phyloP scores from a whole-genome alignment of 495 filamentous ascomycete species.

The Diplogelasinospora grovesii region DNA sequence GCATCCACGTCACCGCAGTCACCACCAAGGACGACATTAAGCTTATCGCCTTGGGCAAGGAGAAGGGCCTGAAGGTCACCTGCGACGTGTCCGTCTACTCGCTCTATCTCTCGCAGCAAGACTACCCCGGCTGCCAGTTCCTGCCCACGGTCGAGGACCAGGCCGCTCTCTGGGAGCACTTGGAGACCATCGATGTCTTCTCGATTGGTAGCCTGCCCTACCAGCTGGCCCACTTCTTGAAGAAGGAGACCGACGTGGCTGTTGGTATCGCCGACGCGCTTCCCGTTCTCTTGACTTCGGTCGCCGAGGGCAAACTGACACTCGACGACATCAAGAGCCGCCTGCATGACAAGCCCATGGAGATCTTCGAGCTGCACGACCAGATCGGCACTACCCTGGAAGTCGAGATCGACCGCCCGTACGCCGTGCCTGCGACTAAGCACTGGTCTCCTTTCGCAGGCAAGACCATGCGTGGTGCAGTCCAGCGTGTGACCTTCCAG shows the following conservation, averaged over 20 bases:
- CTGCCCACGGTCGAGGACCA: slow-evolving; percentile 68
- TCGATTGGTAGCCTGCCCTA: slow-evolving; percentile 77
- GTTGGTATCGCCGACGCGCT: slow-evolving; percentile 70
- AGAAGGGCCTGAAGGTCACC: slow-evolving; percentile 76
- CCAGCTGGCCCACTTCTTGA: slow-evolving; percentile 58
- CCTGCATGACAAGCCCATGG: slow-evolving; percentile 75
- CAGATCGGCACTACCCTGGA: slow-evolving; percentile 69
- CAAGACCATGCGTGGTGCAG: slow-evolving; percentile 61
- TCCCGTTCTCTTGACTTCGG: slow-evolving; percentile 71
- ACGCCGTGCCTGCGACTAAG: slow-evolving; percentile 47
- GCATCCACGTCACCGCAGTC: slow-evolving; percentile 78
- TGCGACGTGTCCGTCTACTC: slow-evolving; percentile 79
- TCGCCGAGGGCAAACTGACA: slow-evolving; percentile 67
- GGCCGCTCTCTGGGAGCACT: slow-evolving; percentile 70
- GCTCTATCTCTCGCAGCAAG: slow-evolving; percentile 71
- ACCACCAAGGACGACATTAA: slow-evolving; percentile 77
- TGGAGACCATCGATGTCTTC: slow-evolving; percentile 75
- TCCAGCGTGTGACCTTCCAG: slow-evolving; percentile 75
- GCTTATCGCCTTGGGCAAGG: slow-evolving; percentile 72
- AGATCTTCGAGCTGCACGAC: slow-evolving; percentile 82
- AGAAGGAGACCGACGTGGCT: slow-evolving; percentile 44
- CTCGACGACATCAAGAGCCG: slow-evolving; percentile 64
- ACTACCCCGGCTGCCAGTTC: slow-evolving; percentile 61
- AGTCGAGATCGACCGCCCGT: slow-evolving; percentile 65
- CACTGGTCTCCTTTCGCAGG: slow-evolving; percentile 73